Base-by-base conservation (phyloP, 768 basidiomycete species). In the Auriscalpium orientale region DNA sequence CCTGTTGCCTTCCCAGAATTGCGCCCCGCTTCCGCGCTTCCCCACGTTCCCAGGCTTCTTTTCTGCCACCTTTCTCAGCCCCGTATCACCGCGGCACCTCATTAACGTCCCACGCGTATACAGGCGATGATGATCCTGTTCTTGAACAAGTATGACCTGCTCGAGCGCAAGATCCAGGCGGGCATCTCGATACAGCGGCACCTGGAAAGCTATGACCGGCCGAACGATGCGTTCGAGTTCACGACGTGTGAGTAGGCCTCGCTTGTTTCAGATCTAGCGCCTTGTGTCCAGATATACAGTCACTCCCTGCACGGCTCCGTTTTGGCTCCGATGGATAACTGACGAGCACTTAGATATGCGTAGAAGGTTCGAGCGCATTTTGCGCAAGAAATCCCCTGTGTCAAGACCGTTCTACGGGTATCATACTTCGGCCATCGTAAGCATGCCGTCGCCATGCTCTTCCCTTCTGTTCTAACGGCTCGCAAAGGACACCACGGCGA, bases 71-170 rank as follows among this genome's bases (percentile, higher is more conserved):
- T 4, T 49, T 28, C 20, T 28, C 15, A 33, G 22, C 16, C 21
- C 34, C 20, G 22, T 4, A 28, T 10, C 47, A 16, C 28, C 47
- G 47, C 10, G 22, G 22, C 20, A 49, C 13, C 21, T 16, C 6
- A 10, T 49, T 16, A 16, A 8, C n/a, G 7, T 45, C n/a, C 15
- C 21, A 45, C 44, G 7, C 44, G 44, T 45, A 9, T n/a, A 16
- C 35, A 51, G 49, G 49, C 34, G 33, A 35, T 51, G 57, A 72
- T 90, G 15, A 82, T 89, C 35, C 69, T 90, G 11, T 89, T 91
- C 70, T 73, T 89, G 58, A 91, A 91, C 66, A 90, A 90, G 65
- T 87, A 84, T 51, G 87, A 89, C 64, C 73, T 90, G 44, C 74
- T 91, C 1, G 80, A 84, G 67, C 79, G 82, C 47, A 91, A 91